phyloP scores from a whole-genome alignment of 495 filamentous ascomycete genomes.

The Parathielavia appendiculata region DNA sequence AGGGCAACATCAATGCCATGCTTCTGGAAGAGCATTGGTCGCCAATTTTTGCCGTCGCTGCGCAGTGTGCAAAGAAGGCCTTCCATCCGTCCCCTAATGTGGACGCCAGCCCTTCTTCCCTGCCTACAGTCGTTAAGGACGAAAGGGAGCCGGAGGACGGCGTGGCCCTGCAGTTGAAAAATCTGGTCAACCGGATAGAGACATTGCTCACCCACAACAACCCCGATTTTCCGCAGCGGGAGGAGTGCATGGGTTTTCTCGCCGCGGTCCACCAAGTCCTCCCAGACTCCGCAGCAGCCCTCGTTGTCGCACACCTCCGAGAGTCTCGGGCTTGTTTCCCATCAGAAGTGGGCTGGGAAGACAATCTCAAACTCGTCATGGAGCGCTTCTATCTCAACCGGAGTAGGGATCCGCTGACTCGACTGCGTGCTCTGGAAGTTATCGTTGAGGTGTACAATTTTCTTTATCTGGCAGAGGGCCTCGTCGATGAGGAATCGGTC shows the following conservation, averaged over 20 bases:
- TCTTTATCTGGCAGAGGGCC: conserved; percentile 48
- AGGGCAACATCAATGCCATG: conserved; percentile 40
- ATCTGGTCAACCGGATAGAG: conserved; percentile 42
- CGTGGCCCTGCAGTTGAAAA: conserved; percentile 34
- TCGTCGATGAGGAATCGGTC: conserved; percentile 44
- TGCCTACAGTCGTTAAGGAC: conserved; percentile 18
- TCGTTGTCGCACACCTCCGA: conserved; percentile 55
- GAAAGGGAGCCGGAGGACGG: conserved; percentile 30
- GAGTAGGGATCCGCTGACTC: conserved; percentile 58
- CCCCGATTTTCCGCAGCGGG: conserved; percentile 50
- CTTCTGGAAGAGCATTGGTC: conserved; percentile 52
- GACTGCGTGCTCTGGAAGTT: conserved; percentile 60
- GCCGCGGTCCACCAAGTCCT: conserved; percentile 52
- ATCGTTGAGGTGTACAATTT: conserved; percentile 64
- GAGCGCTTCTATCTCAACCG: conserved; percentile 61
- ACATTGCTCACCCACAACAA: conserved; percentile 32
- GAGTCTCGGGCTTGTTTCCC: conserved; percentile 65
- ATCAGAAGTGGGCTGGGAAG: conserved; percentile 61
- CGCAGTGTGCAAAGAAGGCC: conserved; percentile 39
- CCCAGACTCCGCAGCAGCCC: conserved; percentile 52
- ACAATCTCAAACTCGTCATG: conserved; percentile 57
- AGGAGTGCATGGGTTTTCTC: conserved; percentile 66
- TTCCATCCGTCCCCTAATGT: conserved; percentile 24
- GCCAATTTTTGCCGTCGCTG: conserved; percentile 43
- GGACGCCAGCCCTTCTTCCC: conserved; percentile 12